Base-by-base conservation (phyloP, 2,329 filamentous ascomycete species). In the Sporothrix pallida region DNA sequence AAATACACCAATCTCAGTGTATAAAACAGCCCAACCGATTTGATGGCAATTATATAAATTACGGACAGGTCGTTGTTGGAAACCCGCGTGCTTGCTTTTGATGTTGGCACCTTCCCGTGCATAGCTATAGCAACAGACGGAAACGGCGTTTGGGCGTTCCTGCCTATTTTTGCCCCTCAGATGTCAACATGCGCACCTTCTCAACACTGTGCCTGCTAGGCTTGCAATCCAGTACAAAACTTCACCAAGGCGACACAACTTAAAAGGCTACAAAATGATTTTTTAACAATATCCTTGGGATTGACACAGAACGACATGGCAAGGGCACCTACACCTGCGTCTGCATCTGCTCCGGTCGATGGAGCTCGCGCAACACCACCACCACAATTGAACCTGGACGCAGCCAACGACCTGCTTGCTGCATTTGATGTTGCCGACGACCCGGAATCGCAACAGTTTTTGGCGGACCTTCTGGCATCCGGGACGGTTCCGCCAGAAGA, bases 381-480 rank as follows among this genome's bases (percentile, higher is more conserved):
- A 0, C 58, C 50, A 20, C 23, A 15, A 3, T 44, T 74, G 3
- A 68, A 60, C 6, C 46, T 20, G 31, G 50, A 71, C 5, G 67
- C 54, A 5, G 75, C 75, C 1, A n/a, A 56, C 17, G 72, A 75
- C 9, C 72, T 76, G 2, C 56, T 76, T 0, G 23, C 52, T 2
- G 63, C 52, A 7, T 76, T 76, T 69, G 72, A 76, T 20, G 56
- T 76, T 1, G 60, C 58, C 2, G 76, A 74, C 48, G 76, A 76
- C 37, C 69, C 75, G 0, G 56, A 72, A 17, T 48, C 75, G 17
- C 60, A 42, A 1, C 63, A 56, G 2, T 76, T 76, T 73, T 67
- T 76, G 10, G 72, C 70, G 13, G 74, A 70, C 17, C 56, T 76
- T 15, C 68, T 76, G 1, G 69, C 73, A 0, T 76, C 76, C 0